Evolutionary conservation across 1,284 basidiomycete genomes (phyloP).

Genomic region (Papiliotrema laurentii): DNA sequence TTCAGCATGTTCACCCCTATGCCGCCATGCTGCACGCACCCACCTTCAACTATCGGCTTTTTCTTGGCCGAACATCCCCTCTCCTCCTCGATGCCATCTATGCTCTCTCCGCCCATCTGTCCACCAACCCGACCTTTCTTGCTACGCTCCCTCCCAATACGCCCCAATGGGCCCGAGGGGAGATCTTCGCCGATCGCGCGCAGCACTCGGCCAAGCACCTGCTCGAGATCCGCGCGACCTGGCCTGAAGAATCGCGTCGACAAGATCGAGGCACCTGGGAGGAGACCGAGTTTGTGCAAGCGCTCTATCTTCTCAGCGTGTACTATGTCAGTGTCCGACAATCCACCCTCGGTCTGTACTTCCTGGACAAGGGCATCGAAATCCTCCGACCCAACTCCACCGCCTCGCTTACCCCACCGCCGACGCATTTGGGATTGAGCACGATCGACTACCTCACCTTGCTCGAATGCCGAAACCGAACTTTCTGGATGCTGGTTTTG

Average conservation of each 20-base stretch:
- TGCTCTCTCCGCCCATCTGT: constrained; percentile 45
- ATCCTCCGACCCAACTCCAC: constrained; percentile 25
- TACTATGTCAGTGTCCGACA: constrained; percentile 47
- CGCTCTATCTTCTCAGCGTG: constrained; percentile 43
- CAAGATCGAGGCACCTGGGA: constrained; percentile 40
- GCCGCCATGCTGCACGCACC: constrained; percentile 48
- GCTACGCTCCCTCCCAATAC: constrained; percentile 23
- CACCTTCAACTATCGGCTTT: constrained; percentile 49
- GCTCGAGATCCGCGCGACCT: constrained; percentile 26
- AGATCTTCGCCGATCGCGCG: constrained; percentile 40
- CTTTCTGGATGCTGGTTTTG: constrained; percentile 46
- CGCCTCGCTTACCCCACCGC: constrained; percentile 22
- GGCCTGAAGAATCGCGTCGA: constrained; percentile 28
- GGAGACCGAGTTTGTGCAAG: constrained; percentile 48
- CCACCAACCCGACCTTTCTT: constrained; percentile 35
- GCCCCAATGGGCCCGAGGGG: constrained; percentile 36
- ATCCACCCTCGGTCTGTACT: constrained; percentile 39
- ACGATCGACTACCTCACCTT: constrained; percentile 36
- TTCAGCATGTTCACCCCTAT: constrained; percentile 47
- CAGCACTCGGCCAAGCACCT: constrained; percentile 30
- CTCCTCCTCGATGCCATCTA: constrained; percentile 50
- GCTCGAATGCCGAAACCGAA: constrained; percentile 39
- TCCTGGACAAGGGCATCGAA: constrained; percentile 42
- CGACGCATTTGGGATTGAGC: constrained; percentile 19
- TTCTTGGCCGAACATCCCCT: constrained; percentile 44